Evolutionary conservation across 495 filamentous ascomycete genomes (phyloP), one percentile per base, ranked within the genome.

Genomic region (Tuber borchii): DNA sequence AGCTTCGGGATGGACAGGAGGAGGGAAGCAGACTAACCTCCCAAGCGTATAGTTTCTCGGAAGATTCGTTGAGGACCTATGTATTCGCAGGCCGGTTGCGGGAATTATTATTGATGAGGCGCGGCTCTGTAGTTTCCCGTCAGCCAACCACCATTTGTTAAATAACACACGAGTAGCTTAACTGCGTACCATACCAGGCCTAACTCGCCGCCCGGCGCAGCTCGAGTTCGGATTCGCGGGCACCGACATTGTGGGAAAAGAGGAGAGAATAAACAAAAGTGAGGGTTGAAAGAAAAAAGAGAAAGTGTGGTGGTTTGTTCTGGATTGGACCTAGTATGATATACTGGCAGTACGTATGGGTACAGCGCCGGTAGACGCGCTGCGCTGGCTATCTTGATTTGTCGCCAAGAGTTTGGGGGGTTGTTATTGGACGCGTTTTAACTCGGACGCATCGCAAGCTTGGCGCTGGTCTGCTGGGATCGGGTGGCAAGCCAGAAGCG

Each of bases 41-140:
- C 61, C 42, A 46, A 81, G 70, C 17, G 79, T 81, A 40, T 81
- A 81, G 39, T 81, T 81, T 20, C 78, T 79, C 2, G 78, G 78
- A 10, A 79, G 71, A 39, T 73, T 79, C 2, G 73, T 72, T 51
- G 72, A 79, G n/a, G 78, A 79, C n/a, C 77, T 56, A 37, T 81
- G 79, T 56, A 81, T 77, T n/a, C 79, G 78, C 79, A 46, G 70
- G 14, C 79, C 79, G 14, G 78, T 81, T 16, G 79, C 80, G 6
- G 79, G 79, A 31, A 81, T 81, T 22, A 81, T 81, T 26, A 81
- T 70, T 19, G 80, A 82, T 22, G 79, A 65, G 14, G 56, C 34
- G 26, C 56, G 56, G 14, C 26, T 65, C 56, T 65, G 56, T 10
- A 34, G 31, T 34, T 65, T 65, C 26, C 56, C 5, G 56, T 65